Evolutionary conservation across 495 filamentous ascomycete genomes (phyloP), one percentile per base, ranked within the genome.

Genomic region (Amorphotheca resinae): DNA sequence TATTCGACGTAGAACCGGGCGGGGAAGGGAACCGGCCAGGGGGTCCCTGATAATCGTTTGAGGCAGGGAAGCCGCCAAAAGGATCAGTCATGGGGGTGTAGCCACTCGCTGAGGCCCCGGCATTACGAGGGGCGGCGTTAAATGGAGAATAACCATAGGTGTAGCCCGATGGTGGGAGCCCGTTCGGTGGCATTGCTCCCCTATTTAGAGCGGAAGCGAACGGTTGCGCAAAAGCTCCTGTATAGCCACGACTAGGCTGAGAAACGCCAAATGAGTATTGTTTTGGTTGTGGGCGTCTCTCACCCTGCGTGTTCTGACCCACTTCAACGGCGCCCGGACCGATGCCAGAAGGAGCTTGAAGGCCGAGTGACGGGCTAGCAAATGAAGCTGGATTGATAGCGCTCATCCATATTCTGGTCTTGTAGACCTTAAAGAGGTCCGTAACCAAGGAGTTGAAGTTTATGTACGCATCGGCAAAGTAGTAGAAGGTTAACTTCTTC

Each of bases 331-430:
- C 73, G 22, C 74, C 76, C 14, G 76, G 71, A 5, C 75, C 77
- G 51, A 79, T 67, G 20, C 73, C 73, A 47, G 71, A 76, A 1
- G 79, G 74, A 1, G 74, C 72, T 54, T 80, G 78, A 23, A 89
- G 62, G 22, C 82, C 78, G 36, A 81, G 65, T 20, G 74, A 68
- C 3, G 84, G 83, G 40, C 84, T 88, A n/a, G 87, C 85, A 59
- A 95, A 95, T 1, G 89, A 94, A 5, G 91, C 91, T 2, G 91
- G 93, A 56, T 98, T 98, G 65, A 98, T 93, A 6, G 91, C 89
- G 4, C 87, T 95, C 87, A 98, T 94, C 91, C 91, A 98, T 57
- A 98, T 96, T 41, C 91, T 76, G 15, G 88, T 94, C 67, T 98
- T 98, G 68, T 94, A 98, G 45, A 95, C 87, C 58, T 95, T 95